Conservation (phyloP, 768 basidiomycete genomes). For the Agrocybe praecox region DNA sequence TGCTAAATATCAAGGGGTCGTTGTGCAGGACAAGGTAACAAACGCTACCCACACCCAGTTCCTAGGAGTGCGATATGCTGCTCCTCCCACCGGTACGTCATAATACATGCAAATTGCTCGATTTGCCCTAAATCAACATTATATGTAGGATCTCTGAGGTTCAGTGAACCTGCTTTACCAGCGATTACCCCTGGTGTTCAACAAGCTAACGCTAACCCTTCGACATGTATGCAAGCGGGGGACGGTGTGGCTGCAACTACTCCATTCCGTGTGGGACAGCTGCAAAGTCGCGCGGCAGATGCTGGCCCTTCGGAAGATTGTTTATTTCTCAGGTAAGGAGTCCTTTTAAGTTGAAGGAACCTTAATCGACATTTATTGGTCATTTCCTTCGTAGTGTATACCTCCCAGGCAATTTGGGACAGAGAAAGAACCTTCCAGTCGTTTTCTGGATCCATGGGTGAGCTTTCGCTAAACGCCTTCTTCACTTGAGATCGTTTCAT, state of each 20-base stretch:
- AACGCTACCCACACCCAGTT: constrained; percentile 37
- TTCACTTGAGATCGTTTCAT: too few relatives aligned
- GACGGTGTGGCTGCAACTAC: constrained; percentile 30
- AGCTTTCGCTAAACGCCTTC: constrained; percentile 9
- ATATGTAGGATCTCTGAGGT: constrained; percentile 32
- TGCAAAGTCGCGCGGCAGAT: not conserved
- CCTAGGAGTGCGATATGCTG: constrained; percentile 51
- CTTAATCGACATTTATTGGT: not conserved
- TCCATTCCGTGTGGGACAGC: constrained; percentile 25
- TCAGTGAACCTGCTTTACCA: constrained; percentile 33
- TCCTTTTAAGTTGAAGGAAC: not conserved
- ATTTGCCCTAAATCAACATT: not conserved
- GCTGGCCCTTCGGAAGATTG: constrained; percentile 37
- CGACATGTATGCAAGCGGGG: constrained; percentile 30
- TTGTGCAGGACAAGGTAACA: constrained; percentile 15
- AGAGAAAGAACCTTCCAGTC: constrained; percentile 32
- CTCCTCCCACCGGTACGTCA: constrained; percentile 45
- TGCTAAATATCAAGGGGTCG: constrained; percentile 40
- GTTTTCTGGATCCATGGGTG: constrained; percentile 49
- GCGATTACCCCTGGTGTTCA: constrained; percentile 27
- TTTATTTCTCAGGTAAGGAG: constrained; percentile 38
- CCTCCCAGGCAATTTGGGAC: constrained; percentile 31
- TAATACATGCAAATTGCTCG: not conserved
- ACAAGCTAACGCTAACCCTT: constrained; percentile 31
- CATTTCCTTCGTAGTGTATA: constrained; percentile 28